Conservation (phyloP, 2,329 filamentous ascomycete species). For the Fusarium pseudonygamai region DNA sequence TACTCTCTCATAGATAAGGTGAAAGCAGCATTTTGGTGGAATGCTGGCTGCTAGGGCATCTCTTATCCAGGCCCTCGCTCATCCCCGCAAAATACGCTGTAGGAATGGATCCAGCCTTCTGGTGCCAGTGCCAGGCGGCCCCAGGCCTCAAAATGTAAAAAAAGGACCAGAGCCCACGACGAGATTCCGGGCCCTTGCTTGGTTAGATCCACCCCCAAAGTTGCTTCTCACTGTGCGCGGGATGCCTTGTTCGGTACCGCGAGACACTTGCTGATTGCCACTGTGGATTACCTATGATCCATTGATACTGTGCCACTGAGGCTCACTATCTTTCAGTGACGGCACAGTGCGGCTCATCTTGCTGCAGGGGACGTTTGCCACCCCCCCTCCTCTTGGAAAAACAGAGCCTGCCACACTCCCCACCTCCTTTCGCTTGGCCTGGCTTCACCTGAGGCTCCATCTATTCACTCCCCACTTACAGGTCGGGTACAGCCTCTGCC, state of each 20-base stretch:
- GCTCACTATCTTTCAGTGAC: neutral
- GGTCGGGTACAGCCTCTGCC: conserved; percentile 17
- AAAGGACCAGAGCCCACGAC: conserved; percentile 11
- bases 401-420: conserved; percentile 9
- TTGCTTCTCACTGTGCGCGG: conserved; percentile 6
- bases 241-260: conserved; percentile 21
- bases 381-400: neutral
- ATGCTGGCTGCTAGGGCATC: conserved; percentile 15
- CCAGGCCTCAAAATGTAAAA: conserved; percentile 17
- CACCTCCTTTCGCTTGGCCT: conserved; percentile 2
- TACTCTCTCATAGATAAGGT: neutral
- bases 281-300: conserved; percentile 24
- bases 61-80: conserved; percentile 21
- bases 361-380: neutral
- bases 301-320: conserved; percentile 12
- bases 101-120: conserved; percentile 24
- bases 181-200: conserved; percentile 8
- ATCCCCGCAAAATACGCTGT: conserved; percentile 31
- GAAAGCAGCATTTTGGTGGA: neutral
- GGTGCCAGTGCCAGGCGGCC: neutral
- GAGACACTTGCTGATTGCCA: conserved; percentile 13
- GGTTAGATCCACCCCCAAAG: conserved; percentile 10
- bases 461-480: conserved; percentile 17
- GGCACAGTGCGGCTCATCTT: conserved; percentile 22
- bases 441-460: conserved; percentile 34